Percentiles rank a stretch among this genome's conserved stretches.
phyloP scores from a whole-genome alignment of 192 early-diverging fungal species.

The Backusella sp. region DNA sequence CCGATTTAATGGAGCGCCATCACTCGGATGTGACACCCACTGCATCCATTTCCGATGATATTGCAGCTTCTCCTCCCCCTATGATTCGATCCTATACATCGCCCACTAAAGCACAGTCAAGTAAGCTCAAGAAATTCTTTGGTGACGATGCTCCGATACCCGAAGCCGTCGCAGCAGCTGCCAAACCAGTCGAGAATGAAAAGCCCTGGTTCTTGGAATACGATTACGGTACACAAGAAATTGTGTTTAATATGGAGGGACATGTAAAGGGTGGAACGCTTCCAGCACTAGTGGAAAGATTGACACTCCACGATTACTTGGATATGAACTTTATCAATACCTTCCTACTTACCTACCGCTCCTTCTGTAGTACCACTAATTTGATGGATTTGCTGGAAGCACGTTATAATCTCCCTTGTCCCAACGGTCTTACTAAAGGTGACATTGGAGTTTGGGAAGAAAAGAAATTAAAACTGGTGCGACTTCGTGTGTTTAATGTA shows the following conservation, averaged over 20 bases:
- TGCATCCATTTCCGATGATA: background rate
- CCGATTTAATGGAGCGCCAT: background rate
- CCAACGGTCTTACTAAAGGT: slow-evolving; percentile 52
- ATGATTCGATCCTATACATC: slow-evolving; percentile 2
- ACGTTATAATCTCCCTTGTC: slow-evolving; percentile 75
- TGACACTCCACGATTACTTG: slow-evolving; percentile 72
- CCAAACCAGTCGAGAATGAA: slow-evolving; percentile 18
- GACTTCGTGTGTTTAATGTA: slow-evolving; percentile 88
- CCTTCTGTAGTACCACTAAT: slow-evolving; percentile 77
- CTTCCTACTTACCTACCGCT: slow-evolving; percentile 89
- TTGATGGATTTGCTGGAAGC: slow-evolving; percentile 70
- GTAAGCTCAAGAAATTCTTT: slow-evolving; percentile 62
- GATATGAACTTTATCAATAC: slow-evolving; percentile 75
- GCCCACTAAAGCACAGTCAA: slow-evolving; percentile 1
- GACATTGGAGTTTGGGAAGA: slow-evolving; percentile 80
- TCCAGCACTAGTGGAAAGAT: slow-evolving; percentile 69
- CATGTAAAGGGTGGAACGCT: slow-evolving; percentile 82
- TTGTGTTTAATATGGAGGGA: slow-evolving; percentile 74
- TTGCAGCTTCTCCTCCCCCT: background rate
- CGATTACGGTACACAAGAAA: slow-evolving; percentile 63
- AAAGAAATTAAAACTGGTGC: slow-evolving; percentile 82
- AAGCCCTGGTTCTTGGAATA: slow-evolving; percentile 67
- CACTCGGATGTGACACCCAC: background rate
- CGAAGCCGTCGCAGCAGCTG: slow-evolving; percentile 2
- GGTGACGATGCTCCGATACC: slow-evolving; percentile 42